Conservation (phyloP, 1,139 yeast species). For the Kodamaea fungicola region DNA sequence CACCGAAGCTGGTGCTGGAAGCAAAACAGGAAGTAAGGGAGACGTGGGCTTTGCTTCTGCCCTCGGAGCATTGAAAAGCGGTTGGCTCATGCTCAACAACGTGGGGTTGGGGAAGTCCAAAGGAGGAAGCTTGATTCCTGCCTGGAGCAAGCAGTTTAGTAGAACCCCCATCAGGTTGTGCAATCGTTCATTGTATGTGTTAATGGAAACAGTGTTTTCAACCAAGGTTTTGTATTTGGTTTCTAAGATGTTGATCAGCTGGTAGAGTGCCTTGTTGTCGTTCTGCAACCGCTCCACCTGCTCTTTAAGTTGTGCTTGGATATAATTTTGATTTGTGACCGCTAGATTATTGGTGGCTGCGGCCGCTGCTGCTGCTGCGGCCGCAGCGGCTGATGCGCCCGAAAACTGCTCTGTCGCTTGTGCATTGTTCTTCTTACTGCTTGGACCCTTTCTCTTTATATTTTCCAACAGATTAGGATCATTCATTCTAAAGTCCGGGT, state of each 20-base stretch:
- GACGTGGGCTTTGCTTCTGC: constrained; percentile 7
- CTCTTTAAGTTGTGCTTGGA: constrained; percentile 31
- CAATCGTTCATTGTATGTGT: constrained; percentile 54
- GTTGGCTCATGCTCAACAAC: constrained; percentile 7
- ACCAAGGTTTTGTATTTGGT: constrained; percentile 63
- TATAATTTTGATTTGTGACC: constrained; percentile 8
- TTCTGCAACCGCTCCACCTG: constrained; percentile 38
- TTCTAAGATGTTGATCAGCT: constrained; percentile 46
- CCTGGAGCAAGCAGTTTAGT: constrained; percentile 45
- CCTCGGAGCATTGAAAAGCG: too few relatives aligned
- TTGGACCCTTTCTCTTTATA: constrained; percentile 77
- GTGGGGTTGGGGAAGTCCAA: constrained; percentile 51
- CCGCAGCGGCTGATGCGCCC: not conserved
- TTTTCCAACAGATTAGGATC: constrained; percentile 71
- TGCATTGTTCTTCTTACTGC: constrained; percentile 32
- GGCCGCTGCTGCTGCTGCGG: constrained; percentile 1
- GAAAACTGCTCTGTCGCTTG: constrained; percentile 4
- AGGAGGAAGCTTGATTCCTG: constrained; percentile 68
- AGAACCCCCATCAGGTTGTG: constrained; percentile 49
- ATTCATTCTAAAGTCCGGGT: constrained; percentile 77
- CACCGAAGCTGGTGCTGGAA: constrained; percentile 2
- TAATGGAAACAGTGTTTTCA: constrained; percentile 56
- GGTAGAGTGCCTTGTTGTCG: constrained; percentile 39
- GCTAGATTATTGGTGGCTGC: constrained; percentile 2
- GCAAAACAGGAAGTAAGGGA: constrained; percentile 7